Evolutionary conservation across 148 eudicot genomes (phyloP).

Genomic region (Rhododendron williamsianum): DNA sequence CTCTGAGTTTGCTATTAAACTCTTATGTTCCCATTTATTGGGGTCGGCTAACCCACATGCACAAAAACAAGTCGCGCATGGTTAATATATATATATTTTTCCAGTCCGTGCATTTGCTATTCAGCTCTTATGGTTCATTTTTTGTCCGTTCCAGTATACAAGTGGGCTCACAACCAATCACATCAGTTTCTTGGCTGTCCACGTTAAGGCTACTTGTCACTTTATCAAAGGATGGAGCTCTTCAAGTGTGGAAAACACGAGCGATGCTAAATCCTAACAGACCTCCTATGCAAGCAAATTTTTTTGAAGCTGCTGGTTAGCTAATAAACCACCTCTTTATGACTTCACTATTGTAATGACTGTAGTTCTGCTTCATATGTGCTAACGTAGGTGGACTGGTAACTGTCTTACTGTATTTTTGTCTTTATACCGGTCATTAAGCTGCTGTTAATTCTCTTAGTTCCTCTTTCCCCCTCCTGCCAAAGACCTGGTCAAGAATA

Average conservation of each 20-base stretch:
- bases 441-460: conserved; percentile 1
- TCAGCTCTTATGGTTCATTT: conserved; percentile 11
- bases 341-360: neutral
- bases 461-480: neutral
- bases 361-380: neutral
- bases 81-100: neutral
- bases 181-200: conserved; percentile 89
- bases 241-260: conserved; percentile 94
- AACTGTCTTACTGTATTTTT: neutral
- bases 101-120: conserved; percentile 4
- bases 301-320: conserved; percentile 97
- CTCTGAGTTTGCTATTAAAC: conserved; percentile 5
- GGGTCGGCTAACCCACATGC: neutral
- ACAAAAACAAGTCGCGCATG: neutral
- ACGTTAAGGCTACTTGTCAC: conserved; percentile 66
- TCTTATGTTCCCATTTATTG: neutral
- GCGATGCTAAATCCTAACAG: conserved; percentile 66
- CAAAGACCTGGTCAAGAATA: neutral
- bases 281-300: conserved; percentile 81
- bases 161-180: conserved; percentile 95
- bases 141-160: conserved; percentile 59
- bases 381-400: neutral
- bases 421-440: neutral
- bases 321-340: conserved; percentile 9
- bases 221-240: conserved; percentile 78